phyloP scores from a whole-genome alignment of 495 filamentous ascomycete genomes.

The Penicillium tannophilum region DNA sequence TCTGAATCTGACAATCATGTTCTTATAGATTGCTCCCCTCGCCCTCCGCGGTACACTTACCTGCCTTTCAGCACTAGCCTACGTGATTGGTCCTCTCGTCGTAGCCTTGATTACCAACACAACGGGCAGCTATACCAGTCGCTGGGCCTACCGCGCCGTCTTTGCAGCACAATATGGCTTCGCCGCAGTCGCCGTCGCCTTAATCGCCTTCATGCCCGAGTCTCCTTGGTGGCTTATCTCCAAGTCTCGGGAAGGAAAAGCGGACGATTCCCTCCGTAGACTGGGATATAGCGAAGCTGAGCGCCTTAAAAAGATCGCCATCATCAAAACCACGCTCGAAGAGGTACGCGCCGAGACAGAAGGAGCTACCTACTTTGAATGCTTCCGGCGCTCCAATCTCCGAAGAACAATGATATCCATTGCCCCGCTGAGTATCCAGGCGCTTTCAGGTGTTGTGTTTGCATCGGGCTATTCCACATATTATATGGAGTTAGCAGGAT shows the following conservation, averaged over 20 bases:
- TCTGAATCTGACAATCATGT: neutral
- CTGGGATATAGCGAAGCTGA: slow-evolving; percentile 16
- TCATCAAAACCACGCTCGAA: slow-evolving; percentile 22
- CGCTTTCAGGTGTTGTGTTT: slow-evolving; percentile 32
- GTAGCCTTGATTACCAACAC: slow-evolving; percentile 32
- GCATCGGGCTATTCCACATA: slow-evolving; percentile 33
- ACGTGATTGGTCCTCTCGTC: slow-evolving; percentile 30
- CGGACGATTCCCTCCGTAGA: slow-evolving; percentile 11
- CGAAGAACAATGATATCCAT: slow-evolving; percentile 38
- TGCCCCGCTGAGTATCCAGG: slow-evolving; percentile 34
- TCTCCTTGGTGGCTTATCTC: slow-evolving; percentile 28
- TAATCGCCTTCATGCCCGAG: slow-evolving; percentile 24
- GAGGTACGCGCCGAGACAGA: slow-evolving; percentile 33
- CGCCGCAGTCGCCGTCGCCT: slow-evolving; percentile 18
- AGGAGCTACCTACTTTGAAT: slow-evolving; percentile 37
- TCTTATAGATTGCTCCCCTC: slow-evolving; percentile 25
- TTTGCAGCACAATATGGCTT: slow-evolving; percentile 34
- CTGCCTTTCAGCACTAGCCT: slow-evolving; percentile 26
- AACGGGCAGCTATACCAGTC: slow-evolving; percentile 21
- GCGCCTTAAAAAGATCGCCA: slow-evolving; percentile 12
- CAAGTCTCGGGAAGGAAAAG: slow-evolving; percentile 13
- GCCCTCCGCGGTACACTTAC: slow-evolving; percentile 33
- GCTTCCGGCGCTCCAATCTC: slow-evolving; percentile 35
- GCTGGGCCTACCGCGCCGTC: slow-evolving; percentile 37
- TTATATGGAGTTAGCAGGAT: slow-evolving; percentile 35